Evolutionary conservation across 1,284 basidiomycete species (phyloP), one percentile per base, ranked within the genome.

Genomic region (Caloboletus firmus): DNA sequence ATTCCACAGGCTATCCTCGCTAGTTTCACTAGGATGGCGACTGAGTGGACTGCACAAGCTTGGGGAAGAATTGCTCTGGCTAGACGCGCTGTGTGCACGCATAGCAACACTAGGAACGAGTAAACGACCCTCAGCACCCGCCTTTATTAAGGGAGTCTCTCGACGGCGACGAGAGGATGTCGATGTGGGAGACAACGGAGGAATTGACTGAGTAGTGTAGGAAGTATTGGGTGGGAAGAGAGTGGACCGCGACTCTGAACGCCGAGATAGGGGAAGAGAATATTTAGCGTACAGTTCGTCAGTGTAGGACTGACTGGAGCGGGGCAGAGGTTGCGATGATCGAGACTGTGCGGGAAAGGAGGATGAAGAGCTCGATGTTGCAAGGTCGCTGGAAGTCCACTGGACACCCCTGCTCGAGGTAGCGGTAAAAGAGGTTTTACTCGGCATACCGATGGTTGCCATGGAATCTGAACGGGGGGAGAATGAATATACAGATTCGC

Each of bases 91-190:
- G 57, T 72, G 73, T n/a, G 75, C 74, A 28, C 79, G 76, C 66
- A 84, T 72, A 68, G 80, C 79, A 31, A 88, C 79, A 51, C 85
- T 72, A 4, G 86, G 86, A 0, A 88, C 85, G 5, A 87, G 76
- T 2, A 89, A 75, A 57, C 81, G 83, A 54, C 84, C 84, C 65
- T 86, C 78, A 2, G 82, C 83, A 40, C 79, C 79, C 3, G 74
- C 77, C 52, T 76, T 77, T 9, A 87, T 64, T 4, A 89, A 64
- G 6, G 78, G 73, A 1, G 79, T 78, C 65, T 83, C 84, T 31
- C 74, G 74, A 42, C 71, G 74, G 11, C 74, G 72, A 43, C 69
- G 67, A 15, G 65, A 67, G 46, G 65, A 70, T 45, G 58, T 67
- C 47, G 66, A 71, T 40, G 65, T 51, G 17, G 66, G 65, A 55